Percentiles rank a stretch among this genome's conserved stretches.
Conservation (phyloP, 1,284 basidiomycete genomes). For the Fomitopsis palustris region DNA sequence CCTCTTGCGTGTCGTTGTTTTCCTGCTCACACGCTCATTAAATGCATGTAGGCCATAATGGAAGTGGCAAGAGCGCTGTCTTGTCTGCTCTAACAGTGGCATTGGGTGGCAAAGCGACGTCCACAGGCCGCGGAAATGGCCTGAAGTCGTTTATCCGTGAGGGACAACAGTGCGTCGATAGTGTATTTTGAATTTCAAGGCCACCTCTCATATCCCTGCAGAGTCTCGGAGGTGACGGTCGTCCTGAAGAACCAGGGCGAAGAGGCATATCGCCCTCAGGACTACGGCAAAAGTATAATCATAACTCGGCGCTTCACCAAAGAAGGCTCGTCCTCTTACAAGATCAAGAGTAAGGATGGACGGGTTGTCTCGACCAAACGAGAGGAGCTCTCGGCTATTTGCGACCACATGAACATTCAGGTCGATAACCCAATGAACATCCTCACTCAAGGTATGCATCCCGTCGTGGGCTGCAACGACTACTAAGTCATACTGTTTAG, state of each 20-base stretch:
- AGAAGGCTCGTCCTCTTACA: slow-evolving; percentile 78
- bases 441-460: slow-evolving; percentile 74
- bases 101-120: slow-evolving; percentile 87
- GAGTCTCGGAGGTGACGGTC: slow-evolving; percentile 77
- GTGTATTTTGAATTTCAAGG: not conserved
- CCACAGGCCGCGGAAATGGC: slow-evolving; percentile 86
- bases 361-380: slow-evolving; percentile 75
- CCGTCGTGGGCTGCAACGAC: not conserved
- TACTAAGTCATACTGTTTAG: slow-evolving; percentile 35
- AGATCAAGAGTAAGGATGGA: slow-evolving; percentile 74
- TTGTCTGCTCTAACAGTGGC: slow-evolving; percentile 93
- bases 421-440: slow-evolving; percentile 98
- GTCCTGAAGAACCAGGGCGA: slow-evolving; percentile 84
- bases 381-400: slow-evolving; percentile 83
- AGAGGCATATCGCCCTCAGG: slow-evolving; percentile 82
- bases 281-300: slow-evolving; percentile 83
- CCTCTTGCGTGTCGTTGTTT: no score
- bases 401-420: slow-evolving; percentile 94
- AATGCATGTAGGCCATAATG: slow-evolving; percentile 61
- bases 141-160: slow-evolving; percentile 89
- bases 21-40: not conserved
- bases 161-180: slow-evolving; percentile 64
- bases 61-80: slow-evolving; percentile 93
- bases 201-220: slow-evolving; percentile 23
- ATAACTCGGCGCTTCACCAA: slow-evolving; percentile 82